phyloP scores from a whole-genome alignment of 1,284 basidiomycete genomes.

The Irpex sp. region DNA sequence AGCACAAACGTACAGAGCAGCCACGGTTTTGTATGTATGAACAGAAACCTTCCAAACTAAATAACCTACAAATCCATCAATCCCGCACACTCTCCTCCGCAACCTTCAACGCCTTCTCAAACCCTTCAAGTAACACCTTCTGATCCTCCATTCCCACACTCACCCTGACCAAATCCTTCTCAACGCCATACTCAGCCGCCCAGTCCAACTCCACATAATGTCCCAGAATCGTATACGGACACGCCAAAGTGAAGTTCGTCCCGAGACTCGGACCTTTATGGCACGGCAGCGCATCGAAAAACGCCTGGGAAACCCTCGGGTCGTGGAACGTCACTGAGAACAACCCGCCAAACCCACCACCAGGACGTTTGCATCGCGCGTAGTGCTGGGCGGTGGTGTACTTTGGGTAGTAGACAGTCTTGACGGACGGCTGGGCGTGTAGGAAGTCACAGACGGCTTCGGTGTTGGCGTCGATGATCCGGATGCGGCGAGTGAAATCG shows the following conservation, averaged over 20 bases:
- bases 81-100: constrained; percentile 43
- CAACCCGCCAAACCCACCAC: constrained; percentile 81
- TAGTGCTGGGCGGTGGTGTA: constrained; percentile 76
- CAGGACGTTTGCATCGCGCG: constrained; percentile 46
- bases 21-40: no score
- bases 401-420: constrained; percentile 88
- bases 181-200: constrained; percentile 86
- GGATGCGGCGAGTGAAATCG: constrained; percentile 78
- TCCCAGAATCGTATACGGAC: constrained; percentile 90
- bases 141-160: constrained; percentile 87
- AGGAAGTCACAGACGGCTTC: constrained; percentile 80
- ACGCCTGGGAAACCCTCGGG: constrained; percentile 63
- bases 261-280: constrained; percentile 93
- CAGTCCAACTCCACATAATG: constrained; percentile 92
- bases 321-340: constrained; percentile 89
- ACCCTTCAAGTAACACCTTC: constrained; percentile 54
- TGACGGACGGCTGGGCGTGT: constrained; percentile 61
- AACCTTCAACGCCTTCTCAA: constrained; percentile 62
- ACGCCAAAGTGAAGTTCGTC: constrained; percentile 93
- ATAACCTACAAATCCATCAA: no score
- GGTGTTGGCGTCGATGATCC: constrained; percentile 79
- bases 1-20: no score
- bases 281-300: constrained; percentile 83
- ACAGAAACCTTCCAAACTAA: no score
- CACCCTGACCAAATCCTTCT: constrained; percentile 79